Evolutionary conservation across 352 stramenopile genomes (phyloP).

Genomic region (Phytophthora pluvialis): DNA sequence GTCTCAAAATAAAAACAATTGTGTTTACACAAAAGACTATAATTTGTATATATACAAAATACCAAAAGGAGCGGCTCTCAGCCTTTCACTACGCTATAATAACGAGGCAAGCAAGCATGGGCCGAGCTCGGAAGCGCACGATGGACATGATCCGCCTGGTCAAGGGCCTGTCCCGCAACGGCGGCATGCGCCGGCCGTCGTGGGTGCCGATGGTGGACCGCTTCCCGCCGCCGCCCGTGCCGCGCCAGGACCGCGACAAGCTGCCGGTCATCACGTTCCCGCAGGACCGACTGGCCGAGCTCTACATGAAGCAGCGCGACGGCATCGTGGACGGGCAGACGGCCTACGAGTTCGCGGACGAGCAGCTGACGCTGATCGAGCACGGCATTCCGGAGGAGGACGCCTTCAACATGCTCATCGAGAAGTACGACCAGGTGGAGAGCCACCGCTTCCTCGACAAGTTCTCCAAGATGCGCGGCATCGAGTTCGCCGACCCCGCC

Average conservation of each 20-base stretch:
- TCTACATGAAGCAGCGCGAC: slow-evolving; percentile 81
- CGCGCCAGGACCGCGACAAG: slow-evolving; percentile 76
- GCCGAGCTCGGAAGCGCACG: slow-evolving; percentile 74
- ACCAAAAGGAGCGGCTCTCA: slow-evolving; percentile 20
- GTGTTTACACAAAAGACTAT: not conserved
- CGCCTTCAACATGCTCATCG: slow-evolving; percentile 77
- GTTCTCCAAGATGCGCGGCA: slow-evolving; percentile 79
- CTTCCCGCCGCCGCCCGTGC: slow-evolving; percentile 76
- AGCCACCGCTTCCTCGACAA: slow-evolving; percentile 84
- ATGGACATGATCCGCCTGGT: slow-evolving; percentile 85
- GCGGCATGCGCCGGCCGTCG: slow-evolving; percentile 70
- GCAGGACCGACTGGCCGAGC: slow-evolving; percentile 81
- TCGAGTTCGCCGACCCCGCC: slow-evolving; percentile 75
- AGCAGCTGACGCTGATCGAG: slow-evolving; percentile 88
- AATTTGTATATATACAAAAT: not conserved
- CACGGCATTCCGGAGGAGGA: slow-evolving; percentile 81
- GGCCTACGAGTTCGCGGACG: slow-evolving; percentile 87
- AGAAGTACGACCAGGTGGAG: slow-evolving; percentile 89
- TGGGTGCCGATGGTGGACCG: slow-evolving; percentile 83
- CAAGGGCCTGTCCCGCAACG: slow-evolving; percentile 80
- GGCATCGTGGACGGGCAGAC: slow-evolving; percentile 79
- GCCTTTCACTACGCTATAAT: slow-evolving; percentile 19
- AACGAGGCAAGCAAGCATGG: slow-evolving; percentile 50
- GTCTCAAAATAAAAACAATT: not conserved
- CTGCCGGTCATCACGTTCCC: slow-evolving; percentile 84